phyloP scores from a whole-genome alignment of 257 asterid genomes.

The Solanum stenotomum region DNA sequence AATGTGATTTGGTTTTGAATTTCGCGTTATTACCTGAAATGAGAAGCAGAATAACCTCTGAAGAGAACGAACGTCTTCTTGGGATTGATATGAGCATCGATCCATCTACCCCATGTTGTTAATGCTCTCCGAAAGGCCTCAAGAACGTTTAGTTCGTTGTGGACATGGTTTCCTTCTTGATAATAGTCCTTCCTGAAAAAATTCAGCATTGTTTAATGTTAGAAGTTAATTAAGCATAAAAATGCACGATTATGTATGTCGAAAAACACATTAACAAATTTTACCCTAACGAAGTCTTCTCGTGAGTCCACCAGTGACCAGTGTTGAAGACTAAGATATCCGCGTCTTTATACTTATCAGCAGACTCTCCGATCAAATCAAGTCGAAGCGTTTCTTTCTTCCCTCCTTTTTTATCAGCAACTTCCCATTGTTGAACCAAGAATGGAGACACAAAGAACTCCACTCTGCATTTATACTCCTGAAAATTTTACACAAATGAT shows the following conservation, averaged over 20 bases:
- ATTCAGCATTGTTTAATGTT: not conserved
- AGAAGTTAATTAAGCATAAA: not conserved
- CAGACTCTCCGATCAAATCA: slow-evolving; percentile 39
- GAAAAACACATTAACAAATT: not conserved
- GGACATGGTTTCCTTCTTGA: slow-evolving; percentile 72
- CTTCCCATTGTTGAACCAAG: slow-evolving; percentile 70
- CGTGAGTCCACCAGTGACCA: slow-evolving; percentile 91
- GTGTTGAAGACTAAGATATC: slow-evolving; percentile 66
- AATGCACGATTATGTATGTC: not conserved
- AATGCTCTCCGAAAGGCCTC: slow-evolving; percentile 62
- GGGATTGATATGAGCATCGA: slow-evolving; percentile 44
- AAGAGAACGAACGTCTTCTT: slow-evolving; percentile 46
- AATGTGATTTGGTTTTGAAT: not conserved
- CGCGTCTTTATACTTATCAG: slow-evolving; percentile 44
- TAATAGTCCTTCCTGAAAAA: slow-evolving; percentile 55
- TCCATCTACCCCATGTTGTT: slow-evolving; percentile 77
- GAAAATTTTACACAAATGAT: not conserved
- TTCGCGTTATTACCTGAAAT: slow-evolving; percentile 36
- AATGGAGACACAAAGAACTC: slow-evolving; percentile 67
- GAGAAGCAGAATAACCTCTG: slow-evolving; percentile 68
- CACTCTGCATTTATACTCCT: slow-evolving; percentile 64
- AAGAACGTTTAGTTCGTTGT: slow-evolving; percentile 30
- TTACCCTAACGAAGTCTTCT: slow-evolving; percentile 70
- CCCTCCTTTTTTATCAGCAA: slow-evolving; percentile 24
- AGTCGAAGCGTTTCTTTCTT: slow-evolving; percentile 72